These are phyloP conservation scores for Conoideocrella luteorostrata DNA, from an alignment of 2,329 filamentous ascomycete species.

Conservation along the genomic window DNA sequence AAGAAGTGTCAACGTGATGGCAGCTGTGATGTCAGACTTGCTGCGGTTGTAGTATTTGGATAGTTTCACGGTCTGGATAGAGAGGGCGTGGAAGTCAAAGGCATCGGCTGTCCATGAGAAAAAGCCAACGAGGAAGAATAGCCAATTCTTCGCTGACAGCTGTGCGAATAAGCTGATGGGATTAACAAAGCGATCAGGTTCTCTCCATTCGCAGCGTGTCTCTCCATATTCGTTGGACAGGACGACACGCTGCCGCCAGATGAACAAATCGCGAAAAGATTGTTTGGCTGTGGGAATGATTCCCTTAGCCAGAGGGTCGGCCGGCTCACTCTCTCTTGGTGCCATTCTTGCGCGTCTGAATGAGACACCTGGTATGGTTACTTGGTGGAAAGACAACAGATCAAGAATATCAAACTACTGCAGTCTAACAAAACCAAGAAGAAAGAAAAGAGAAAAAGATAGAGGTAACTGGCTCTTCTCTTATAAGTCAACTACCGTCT, in stretches of 20 bases:
- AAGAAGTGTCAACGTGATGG: constrained; percentile 69
- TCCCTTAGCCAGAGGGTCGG: constrained; percentile 62
- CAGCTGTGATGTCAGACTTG: constrained; percentile 64
- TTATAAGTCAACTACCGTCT: not conserved
- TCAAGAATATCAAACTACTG: too few species aligned
- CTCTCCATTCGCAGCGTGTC: constrained; percentile 60
- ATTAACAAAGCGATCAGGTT: constrained; percentile 60
- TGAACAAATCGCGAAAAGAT: constrained; percentile 57
- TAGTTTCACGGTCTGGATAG: constrained; percentile 70
- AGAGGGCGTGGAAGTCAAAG: constrained; percentile 77
- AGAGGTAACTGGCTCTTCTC: too few species aligned
- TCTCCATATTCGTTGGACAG: constrained; percentile 60
- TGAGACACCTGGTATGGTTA: not conserved
- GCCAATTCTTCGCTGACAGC: constrained; percentile 61
- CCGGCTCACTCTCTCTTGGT: constrained; percentile 36
- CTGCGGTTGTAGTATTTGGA: constrained; percentile 41
- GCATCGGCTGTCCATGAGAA: constrained; percentile 74
- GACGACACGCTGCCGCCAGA: constrained; percentile 67
- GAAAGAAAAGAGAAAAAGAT: not conserved
- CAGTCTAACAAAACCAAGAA: too few species aligned
- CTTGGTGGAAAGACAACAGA: too few species aligned
- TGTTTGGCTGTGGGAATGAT: constrained; percentile 59
- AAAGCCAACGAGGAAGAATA: constrained; percentile 71
- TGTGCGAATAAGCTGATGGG: constrained; percentile 62
- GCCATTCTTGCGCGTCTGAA: too few species aligned